Conservation (phyloP, 768 basidiomycete species). For the Saitozyma sp. region DNA sequence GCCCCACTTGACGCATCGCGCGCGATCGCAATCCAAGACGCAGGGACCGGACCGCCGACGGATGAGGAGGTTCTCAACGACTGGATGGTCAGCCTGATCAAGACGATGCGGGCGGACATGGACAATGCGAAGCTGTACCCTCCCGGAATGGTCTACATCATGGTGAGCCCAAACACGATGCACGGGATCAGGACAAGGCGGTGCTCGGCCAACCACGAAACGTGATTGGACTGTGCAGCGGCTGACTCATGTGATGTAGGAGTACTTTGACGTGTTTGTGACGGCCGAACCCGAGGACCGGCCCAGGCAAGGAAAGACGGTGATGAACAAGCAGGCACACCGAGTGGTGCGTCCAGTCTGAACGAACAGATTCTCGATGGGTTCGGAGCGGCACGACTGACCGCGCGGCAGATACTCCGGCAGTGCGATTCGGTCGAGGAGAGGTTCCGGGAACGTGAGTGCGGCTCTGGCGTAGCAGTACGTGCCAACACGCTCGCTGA, state of each 20-base stretch:
- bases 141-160: conserved; percentile 46
- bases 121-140: conserved; percentile 54
- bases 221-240: too few relatives aligned
- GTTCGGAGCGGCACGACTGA: background rate
- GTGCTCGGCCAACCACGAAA: too few relatives aligned
- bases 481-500: background rate
- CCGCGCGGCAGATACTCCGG: conserved; percentile 20
- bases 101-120: conserved; percentile 53
- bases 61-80: conserved; percentile 43
- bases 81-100: conserved; percentile 51
- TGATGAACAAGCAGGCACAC: conserved; percentile 24
- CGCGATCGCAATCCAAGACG: conserved; percentile 7
- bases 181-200: too few relatives aligned
- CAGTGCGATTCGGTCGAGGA: conserved; percentile 39
- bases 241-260: too few relatives aligned
- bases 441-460: conserved; percentile 47
- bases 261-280: conserved; percentile 28
- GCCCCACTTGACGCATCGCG: background rate
- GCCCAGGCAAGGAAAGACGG: background rate
- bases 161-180: conserved; percentile 22
- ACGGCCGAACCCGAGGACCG: conserved; percentile 6
- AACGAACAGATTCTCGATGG: background rate
- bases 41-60: background rate
- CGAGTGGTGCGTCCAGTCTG: conserved; percentile 19
- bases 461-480: background rate